phyloP scores from a whole-genome alignment of 2,329 filamentous ascomycete genomes.

The Ceratocystis eucalypticola region DNA sequence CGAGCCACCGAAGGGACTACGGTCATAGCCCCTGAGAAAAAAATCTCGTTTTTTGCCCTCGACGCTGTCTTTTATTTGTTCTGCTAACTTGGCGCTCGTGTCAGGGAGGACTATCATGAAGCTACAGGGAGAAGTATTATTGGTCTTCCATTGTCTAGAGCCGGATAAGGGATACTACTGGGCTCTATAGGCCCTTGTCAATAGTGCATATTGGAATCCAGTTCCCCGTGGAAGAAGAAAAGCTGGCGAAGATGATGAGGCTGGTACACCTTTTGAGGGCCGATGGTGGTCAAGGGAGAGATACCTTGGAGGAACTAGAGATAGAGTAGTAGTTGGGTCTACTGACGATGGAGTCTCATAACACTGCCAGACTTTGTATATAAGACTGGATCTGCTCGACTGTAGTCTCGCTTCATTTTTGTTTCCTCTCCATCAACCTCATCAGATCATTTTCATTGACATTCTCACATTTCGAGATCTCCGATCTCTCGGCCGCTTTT shows the following conservation, averaged over 20 bases:
- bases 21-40: background rate
- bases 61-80: background rate
- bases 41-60: background rate
- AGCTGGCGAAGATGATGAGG: background rate
- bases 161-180: background rate
- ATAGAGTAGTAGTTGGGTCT: background rate
- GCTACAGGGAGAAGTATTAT: constrained; percentile 4
- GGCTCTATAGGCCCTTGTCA: background rate
- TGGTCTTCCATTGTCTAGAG: background rate
- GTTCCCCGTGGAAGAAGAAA: background rate
- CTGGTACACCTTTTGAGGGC: background rate
- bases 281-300: background rate
- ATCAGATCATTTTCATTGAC: background rate
- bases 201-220: background rate
- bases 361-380: background rate
- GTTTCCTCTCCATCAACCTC: background rate
- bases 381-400: background rate
- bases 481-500: constrained; percentile 7
- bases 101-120: background rate
- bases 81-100: background rate
- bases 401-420: background rate
- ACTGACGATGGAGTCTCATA: background rate
- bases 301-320: background rate
- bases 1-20: background rate
- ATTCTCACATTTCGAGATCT: constrained; percentile 7